Evolutionary conservation across 257 asterid species (phyloP), one percentile per base, ranked within the genome.

Genomic region (Plectranthus barbatus): DNA sequence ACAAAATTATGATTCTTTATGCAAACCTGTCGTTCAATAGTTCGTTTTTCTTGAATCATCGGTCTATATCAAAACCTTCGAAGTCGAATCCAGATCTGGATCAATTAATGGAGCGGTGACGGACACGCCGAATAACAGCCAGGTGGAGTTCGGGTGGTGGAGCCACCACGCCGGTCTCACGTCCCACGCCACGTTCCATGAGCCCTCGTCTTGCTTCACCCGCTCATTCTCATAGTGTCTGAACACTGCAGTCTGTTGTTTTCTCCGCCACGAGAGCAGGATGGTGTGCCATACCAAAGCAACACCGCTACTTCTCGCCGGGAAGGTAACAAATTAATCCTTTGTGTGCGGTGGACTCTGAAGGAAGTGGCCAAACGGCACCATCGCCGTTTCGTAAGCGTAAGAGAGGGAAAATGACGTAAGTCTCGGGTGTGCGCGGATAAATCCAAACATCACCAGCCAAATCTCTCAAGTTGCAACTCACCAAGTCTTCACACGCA

Each of bases 131-230:
- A 87, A 90, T 12, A 90, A 75, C 24, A 87, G 67, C 96, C 96
- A 90, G 4, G 84, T 96, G 4, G 91, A 87, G n/a, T 90, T 85
- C 6, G 84, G 80, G 63, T 84, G 83, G 66, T 85, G 95, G 20
- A 87, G 83, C 97, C 97, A 90, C 37, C 97, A 77, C 67, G 97
- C 97, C 31, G 96, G 95, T 63, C 97, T 54, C 9, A 91, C 83
- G 59, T 90, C 97, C 97, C 97, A 87, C 9, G 86, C 87, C 26
- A 77, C 96, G 54, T 90, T 90, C 97, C 97, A 90, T 0, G 97
- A 90, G 2, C 97, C 97, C 57, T 87, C 96, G 0, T 93, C 91
- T 19, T 67, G 72, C 61, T 68, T 76, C 65, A 55, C 54, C 51
- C 77, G 29, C 64, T 79, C 87, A 42, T 74, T 67, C 60, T 79